Evolutionary conservation across 1,284 basidiomycete species (phyloP).

Genomic region (Thelephora terrestris): DNA sequence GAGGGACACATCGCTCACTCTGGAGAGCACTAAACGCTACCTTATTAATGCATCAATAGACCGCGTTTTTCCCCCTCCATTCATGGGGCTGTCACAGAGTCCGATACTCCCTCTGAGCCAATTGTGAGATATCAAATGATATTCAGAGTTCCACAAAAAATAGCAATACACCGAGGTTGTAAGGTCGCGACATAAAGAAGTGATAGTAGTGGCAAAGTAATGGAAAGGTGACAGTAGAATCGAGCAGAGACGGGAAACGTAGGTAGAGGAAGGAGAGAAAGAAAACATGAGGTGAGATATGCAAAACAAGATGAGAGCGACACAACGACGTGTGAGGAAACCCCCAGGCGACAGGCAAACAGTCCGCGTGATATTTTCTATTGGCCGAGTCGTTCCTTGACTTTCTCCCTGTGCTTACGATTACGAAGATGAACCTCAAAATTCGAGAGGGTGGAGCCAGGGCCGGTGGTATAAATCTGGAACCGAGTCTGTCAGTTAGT

Average conservation of each 20-base stretch:
- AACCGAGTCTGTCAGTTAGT: slow-evolving; percentile 12
- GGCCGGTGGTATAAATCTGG: slow-evolving; percentile 88
- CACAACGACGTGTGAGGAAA: background rate
- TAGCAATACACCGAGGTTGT: background rate
- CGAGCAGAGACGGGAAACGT: too few species aligned
- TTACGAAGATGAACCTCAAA: slow-evolving; percentile 91
- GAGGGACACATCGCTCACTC: slow-evolving; percentile 55
- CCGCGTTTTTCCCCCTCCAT: background rate
- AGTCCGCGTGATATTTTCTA: slow-evolving; percentile 5
- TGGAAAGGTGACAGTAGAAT: too few species aligned
- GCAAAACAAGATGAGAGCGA: background rate
- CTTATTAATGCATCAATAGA: background rate
- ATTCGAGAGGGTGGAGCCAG: slow-evolving; percentile 81
- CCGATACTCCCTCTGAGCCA: background rate
- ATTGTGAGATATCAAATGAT: background rate
- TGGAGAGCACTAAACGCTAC: slow-evolving; percentile 17
- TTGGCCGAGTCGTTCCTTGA: slow-evolving; percentile 27
- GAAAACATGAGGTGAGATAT: background rate
- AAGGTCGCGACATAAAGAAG: background rate
- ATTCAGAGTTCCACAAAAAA: background rate
- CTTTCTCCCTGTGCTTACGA: slow-evolving; percentile 54
- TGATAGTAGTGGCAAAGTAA: background rate
- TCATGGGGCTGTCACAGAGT: background rate
- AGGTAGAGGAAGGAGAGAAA: too few species aligned
- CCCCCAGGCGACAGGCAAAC: background rate